Percentiles rank a stretch among this genome's conserved stretches.
Evolutionary conservation across 305 asterid genomes (phyloP).

Genomic region (Fraxinus sp.): DNA sequence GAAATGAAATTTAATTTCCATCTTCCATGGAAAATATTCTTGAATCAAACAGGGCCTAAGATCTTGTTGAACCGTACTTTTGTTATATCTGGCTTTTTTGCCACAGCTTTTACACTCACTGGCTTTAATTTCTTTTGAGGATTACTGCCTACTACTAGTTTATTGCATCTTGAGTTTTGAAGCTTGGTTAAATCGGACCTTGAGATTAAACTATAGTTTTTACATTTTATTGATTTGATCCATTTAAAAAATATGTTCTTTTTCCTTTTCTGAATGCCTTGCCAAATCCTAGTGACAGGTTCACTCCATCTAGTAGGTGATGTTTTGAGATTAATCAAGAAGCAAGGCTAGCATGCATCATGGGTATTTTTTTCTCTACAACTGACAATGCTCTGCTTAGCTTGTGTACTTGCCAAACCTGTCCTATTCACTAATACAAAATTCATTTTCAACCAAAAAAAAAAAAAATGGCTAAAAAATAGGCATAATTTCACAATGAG

Average conservation of each 20-base stretch:
- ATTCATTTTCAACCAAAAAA: neutral
- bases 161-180: neutral
- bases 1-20: too few relatives aligned
- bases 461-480: too few relatives aligned
- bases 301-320: constrained; percentile 85
- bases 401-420: neutral
- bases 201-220: constrained; percentile 11
- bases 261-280: constrained; percentile 6
- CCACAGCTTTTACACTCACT: neutral
- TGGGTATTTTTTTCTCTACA: neutral
- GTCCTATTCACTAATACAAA: neutral
- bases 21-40: too few relatives aligned
- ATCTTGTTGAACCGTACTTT: neutral
- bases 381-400: neutral
- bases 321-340: constrained; percentile 73
- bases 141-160: neutral
- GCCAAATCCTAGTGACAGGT: constrained; percentile 80
- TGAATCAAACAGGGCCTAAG: neutral
- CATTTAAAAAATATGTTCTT: neutral
- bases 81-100: neutral
- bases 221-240: neutral
- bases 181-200: neutral
- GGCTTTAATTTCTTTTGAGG: neutral
- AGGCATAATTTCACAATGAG: neutral
- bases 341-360: constrained; percentile 21